A percentile compares a stretch with the other conserved stretches of the same genome.
These are phyloP conservation scores for Daldinia loculata DNA, from an alignment of 495 filamentous ascomycete species.

Conservation along the genomic window DNA sequence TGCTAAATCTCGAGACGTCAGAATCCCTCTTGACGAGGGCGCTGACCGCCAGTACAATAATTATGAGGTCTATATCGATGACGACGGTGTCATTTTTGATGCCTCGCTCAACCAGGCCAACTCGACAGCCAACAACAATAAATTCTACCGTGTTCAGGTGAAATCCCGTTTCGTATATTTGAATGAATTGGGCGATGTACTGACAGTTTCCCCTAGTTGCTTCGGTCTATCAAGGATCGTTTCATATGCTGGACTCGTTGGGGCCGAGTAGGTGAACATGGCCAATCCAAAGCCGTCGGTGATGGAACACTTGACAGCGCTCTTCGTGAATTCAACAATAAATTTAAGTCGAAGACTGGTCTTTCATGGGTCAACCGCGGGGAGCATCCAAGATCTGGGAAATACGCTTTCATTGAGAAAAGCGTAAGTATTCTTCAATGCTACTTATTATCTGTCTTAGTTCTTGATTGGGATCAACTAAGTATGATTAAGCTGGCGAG, in stretches of 20 bases:
- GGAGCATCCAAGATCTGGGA: slow-evolving; percentile 65
- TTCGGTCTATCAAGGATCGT: slow-evolving; percentile 36
- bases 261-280: slow-evolving; percentile 80
- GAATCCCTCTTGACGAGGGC: slow-evolving; percentile 58
- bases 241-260: slow-evolving; percentile 74
- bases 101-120: slow-evolving; percentile 69
- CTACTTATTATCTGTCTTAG: neutral
- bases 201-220: slow-evolving; percentile 46
- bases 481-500: neutral
- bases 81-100: slow-evolving; percentile 69
- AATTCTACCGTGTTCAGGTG: slow-evolving; percentile 74
- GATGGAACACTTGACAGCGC: slow-evolving; percentile 56
- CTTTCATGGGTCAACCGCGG: slow-evolving; percentile 70
- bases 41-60: slow-evolving; percentile 39
- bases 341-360: slow-evolving; percentile 83
- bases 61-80: slow-evolving; percentile 71
- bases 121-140: slow-evolving; percentile 70
- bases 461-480: neutral
- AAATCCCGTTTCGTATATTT: slow-evolving; percentile 4
- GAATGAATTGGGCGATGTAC: slow-evolving; percentile 13
- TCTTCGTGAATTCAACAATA: slow-evolving; percentile 66
- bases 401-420: slow-evolving; percentile 81
- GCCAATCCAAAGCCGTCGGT: slow-evolving; percentile 63
- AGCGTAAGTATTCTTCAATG: slow-evolving; percentile 35
- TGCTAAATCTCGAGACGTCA: slow-evolving; percentile 53